phyloP scores from a whole-genome alignment of 2,329 filamentous ascomycete species.

The Rhynchosporium secalis region DNA sequence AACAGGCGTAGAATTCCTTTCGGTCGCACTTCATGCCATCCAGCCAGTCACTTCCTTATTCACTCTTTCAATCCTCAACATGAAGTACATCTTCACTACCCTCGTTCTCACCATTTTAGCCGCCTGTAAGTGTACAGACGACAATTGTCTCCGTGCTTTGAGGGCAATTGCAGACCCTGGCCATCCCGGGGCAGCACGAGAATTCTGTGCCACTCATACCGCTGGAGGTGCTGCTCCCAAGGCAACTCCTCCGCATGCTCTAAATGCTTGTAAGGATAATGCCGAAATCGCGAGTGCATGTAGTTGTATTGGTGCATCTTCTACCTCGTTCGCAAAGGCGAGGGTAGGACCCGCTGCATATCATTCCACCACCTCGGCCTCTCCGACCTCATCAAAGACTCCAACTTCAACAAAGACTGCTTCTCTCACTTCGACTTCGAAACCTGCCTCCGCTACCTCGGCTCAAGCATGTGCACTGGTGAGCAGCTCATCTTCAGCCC shows the following conservation, averaged over 20 bases:
- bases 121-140: conserved; percentile 38
- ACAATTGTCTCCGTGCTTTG: conserved; percentile 45
- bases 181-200: conserved; percentile 39
- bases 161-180: conserved; percentile 40
- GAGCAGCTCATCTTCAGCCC: conserved; percentile 32
- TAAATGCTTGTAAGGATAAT: conserved; percentile 23
- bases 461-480: conserved; percentile 33
- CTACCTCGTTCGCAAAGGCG: not conserved
- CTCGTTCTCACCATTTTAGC: conserved; percentile 24
- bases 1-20: not conserved
- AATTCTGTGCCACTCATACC: conserved; percentile 40
- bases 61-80: conserved; percentile 10
- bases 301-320: conserved; percentile 26
- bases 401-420: not conserved
- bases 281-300: conserved; percentile 30
- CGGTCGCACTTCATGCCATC: not conserved
- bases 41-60: conserved; percentile 4
- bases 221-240: conserved; percentile 10
- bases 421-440: conserved; percentile 7
- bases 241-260: conserved; percentile 26
- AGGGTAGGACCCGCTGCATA: no score
- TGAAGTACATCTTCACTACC: conserved; percentile 21
- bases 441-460: conserved; percentile 15
- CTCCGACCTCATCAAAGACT: conserved; percentile 3
- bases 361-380: conserved; percentile 4